Evolutionary conservation across 108 stramenopile genomes (phyloP).

Genomic region (Bacterosira constricta): DNA sequence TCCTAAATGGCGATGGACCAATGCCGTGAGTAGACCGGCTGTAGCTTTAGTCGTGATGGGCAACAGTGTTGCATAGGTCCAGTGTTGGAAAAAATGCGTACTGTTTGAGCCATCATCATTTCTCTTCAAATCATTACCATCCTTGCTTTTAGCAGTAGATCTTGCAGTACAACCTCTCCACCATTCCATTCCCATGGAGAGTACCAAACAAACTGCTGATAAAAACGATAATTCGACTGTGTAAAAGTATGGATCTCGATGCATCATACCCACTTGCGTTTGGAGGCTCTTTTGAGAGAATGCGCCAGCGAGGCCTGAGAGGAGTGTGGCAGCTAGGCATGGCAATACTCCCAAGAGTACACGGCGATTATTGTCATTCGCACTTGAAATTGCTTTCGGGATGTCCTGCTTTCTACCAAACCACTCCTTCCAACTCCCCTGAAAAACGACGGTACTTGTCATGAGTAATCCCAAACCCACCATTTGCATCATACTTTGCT

Average conservation of each 20-base stretch:
- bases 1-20: constrained; percentile 75
- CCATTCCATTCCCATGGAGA: constrained; percentile 20
- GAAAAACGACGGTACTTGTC: constrained; percentile 65
- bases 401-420: constrained; percentile 1
- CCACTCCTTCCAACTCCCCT: constrained; percentile 49
- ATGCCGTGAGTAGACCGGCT: constrained; percentile 77
- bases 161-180: background rate
- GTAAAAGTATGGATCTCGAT: constrained; percentile 74
- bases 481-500: constrained; percentile 73
- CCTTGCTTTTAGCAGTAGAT: background rate
- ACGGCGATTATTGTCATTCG: background rate
- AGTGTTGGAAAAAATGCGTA: constrained; percentile 53
- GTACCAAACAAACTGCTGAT: constrained; percentile 42
- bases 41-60: constrained; percentile 56
- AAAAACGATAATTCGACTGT: constrained; percentile 73
- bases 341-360: constrained; percentile 60
- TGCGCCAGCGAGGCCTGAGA: constrained; percentile 86
- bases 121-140: background rate
- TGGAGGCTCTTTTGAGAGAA: constrained; percentile 86
- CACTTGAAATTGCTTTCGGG: background rate
- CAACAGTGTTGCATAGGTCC: constrained; percentile 34
- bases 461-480: constrained; percentile 73
- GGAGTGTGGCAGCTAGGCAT: constrained; percentile 61
- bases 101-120: constrained; percentile 16
- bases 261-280: constrained; percentile 32